Base-by-base conservation (phyloP, 2,329 filamentous ascomycete genomes). In the Ceratocystis colombiana region DNA sequence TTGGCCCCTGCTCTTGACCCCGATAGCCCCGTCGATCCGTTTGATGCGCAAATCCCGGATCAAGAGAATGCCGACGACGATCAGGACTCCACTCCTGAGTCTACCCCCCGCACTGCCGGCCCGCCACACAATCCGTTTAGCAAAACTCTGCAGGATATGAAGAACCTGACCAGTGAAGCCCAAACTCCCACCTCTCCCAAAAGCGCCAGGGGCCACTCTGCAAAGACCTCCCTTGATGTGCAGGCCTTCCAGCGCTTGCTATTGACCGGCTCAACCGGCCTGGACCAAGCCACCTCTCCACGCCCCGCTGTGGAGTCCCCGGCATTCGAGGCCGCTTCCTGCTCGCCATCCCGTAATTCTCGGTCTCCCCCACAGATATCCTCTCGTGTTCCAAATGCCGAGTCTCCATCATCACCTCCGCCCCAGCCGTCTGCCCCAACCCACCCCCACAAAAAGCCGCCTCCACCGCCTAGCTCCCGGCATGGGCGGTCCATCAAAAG, bases 221-320 rank as follows among this genome's bases (percentile, higher is more conserved):
- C 62, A 28, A 53, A 61, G 22, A 62, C 68, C 17, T 66, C 68
- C 8, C 44, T 66, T 69, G 88, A 94, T 72, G 89, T 93, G 0
- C 85, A 90, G 72, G 85, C 88, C 6, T 94, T 94, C 76, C 86
- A 86, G 72, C 82, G 86, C 68, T 76, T 94, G 68, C 79, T 94
- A 61, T 79, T 94, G 76, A 94, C 88, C 0, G 89, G 89, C 22
- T 83, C 85, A 71, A 73, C 82, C 45, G 80, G 76, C 68, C 73
- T 57, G 67, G 72, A 37, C 71, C 68, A 44, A 55, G 70, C 44
- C 1, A 37, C 57, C n/a, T 45, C 37, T 20, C 5, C 17, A n/a
- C 28, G 17, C 15, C 5, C 28, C 17, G 25, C 7, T 15, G 17
- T 28, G 5, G 15, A 59, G 28, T 20, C 53, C 17, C 15, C 28